Percentiles rank a stretch among this genome's conserved stretches.
Evolutionary conservation across 805 yeast genomes (phyloP).

Genomic region (Blastobotrys chiropterorum): DNA sequence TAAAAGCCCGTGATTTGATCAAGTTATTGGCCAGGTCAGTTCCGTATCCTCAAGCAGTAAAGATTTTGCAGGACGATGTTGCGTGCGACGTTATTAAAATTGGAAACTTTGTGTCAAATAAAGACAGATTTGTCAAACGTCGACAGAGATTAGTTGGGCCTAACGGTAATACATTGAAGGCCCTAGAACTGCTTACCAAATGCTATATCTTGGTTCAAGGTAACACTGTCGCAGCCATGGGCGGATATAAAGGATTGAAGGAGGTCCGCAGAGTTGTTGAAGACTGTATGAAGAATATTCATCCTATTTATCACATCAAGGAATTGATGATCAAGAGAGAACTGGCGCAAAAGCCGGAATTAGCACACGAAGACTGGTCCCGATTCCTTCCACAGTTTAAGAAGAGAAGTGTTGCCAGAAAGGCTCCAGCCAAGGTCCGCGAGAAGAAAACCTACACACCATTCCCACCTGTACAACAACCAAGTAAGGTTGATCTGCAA

Average conservation of each 20-base stretch:
- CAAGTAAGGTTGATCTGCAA: conserved; percentile 94
- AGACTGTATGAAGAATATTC: conserved; percentile 94
- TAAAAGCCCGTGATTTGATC: conserved; percentile 91
- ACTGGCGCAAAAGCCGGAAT: conserved; percentile 87
- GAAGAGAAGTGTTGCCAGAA: conserved; percentile 92
- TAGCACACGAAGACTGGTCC: conserved; percentile 94
- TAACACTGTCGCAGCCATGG: conserved; percentile 95
- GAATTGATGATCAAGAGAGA: conserved; percentile 97
- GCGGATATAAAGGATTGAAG: conserved; percentile 88
- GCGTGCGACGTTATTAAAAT: conserved; percentile 97
- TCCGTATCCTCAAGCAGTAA: conserved; percentile 93
- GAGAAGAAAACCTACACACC: conserved; percentile 70
- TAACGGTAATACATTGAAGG: conserved; percentile 92
- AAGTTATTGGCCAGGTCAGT: conserved; percentile 92
- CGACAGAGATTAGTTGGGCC: conserved; percentile 97
- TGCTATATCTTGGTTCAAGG: conserved; percentile 97
- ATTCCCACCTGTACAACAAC: conserved; percentile 96
- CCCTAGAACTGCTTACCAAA: conserved; percentile 87
- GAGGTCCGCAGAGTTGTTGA: conserved; percentile 91
- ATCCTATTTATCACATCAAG: conserved; percentile 96
- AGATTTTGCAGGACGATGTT: conserved; percentile 81
- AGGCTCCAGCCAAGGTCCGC: conserved; percentile 69
- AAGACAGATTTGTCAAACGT: conserved; percentile 90
- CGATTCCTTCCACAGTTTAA: conserved; percentile 94
- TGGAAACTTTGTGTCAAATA: conserved; percentile 80